Conservation (phyloP, 2,329 filamentous ascomycete genomes). For the Xylaria sp. region DNA sequence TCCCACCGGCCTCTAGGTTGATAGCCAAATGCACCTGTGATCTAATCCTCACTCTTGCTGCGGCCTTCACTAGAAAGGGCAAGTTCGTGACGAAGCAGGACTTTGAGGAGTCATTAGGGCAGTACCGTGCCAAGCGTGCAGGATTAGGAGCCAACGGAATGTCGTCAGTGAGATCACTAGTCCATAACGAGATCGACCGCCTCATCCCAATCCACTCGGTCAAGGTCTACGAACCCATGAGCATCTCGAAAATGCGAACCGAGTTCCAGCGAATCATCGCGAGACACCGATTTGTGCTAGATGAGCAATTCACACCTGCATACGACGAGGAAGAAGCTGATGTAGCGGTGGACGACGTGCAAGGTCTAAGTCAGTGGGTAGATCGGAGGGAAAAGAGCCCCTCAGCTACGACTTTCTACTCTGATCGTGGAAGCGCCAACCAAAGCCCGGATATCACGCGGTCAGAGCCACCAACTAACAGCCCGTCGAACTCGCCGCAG, state of each 20-base stretch:
- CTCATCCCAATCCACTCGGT: slow-evolving; percentile 31
- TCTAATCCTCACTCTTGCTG: slow-evolving; percentile 29
- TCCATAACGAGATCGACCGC: slow-evolving; percentile 28
- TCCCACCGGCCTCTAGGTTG: slow-evolving; percentile 32
- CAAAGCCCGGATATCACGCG: slow-evolving; percentile 12
- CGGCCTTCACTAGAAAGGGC: slow-evolving; percentile 31
- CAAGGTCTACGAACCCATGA: slow-evolving; percentile 30
- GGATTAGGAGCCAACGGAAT: slow-evolving; percentile 15
- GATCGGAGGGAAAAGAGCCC: slow-evolving; percentile 16
- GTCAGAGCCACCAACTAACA: slow-evolving; percentile 9
- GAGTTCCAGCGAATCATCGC: slow-evolving; percentile 26
- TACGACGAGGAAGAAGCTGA: slow-evolving; percentile 20
- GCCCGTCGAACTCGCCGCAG: slow-evolving; percentile 9
- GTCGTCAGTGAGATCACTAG: slow-evolving; percentile 23
- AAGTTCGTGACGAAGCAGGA: slow-evolving; percentile 32
- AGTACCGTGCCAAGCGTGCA: slow-evolving; percentile 26
- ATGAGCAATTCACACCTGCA: slow-evolving; percentile 19
- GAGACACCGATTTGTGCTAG: slow-evolving; percentile 27
- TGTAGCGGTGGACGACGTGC: slow-evolving; percentile 19
- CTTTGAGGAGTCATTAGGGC: slow-evolving; percentile 27
- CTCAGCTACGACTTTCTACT: neutral
- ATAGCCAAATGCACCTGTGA: slow-evolving; percentile 34
- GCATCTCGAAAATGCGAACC: slow-evolving; percentile 26
- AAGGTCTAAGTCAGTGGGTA: slow-evolving; percentile 21
- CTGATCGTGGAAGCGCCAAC: slow-evolving; percentile 11